Percentiles rank a stretch among this genome's conserved stretches.
Conservation (phyloP, 495 filamentous ascomycete genomes). For the Daldinia grandis region DNA sequence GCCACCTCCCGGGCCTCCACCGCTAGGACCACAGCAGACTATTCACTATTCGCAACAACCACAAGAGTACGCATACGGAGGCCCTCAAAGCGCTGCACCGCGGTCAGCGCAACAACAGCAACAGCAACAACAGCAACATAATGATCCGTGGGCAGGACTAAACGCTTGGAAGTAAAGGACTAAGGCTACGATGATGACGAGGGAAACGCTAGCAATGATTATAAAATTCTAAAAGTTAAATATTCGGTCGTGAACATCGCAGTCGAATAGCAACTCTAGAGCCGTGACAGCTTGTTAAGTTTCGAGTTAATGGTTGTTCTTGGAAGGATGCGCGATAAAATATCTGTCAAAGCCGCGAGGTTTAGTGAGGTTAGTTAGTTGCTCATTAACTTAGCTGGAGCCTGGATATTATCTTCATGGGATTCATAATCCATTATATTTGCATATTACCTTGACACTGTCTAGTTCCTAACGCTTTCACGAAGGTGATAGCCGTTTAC, state of each 20-base stretch:
- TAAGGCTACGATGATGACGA: constrained; percentile 20
- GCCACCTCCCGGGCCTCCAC: constrained; percentile 83
- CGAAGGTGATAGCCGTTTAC: not conserved
- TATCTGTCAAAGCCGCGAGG: constrained; percentile 20
- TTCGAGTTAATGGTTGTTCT: constrained; percentile 7
- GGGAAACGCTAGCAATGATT: constrained; percentile 25
- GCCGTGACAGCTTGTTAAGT: constrained; percentile 4
- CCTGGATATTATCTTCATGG: constrained; percentile 2
- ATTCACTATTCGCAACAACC: constrained; percentile 62
- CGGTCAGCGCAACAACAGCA: constrained; percentile 59
- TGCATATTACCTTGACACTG: not conserved
- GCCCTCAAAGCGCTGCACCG: constrained; percentile 35
- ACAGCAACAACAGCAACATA: constrained; percentile 51
- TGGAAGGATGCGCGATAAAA: constrained; percentile 18
- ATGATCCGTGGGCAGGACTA: constrained; percentile 87
- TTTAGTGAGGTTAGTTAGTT: not conserved
- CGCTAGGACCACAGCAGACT: constrained; percentile 73
- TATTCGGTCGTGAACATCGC: constrained; percentile 8
- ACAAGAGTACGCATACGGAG: constrained; percentile 51
- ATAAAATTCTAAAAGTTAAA: constrained; percentile 23
- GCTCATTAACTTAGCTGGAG: not conserved
- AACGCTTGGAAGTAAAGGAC: constrained; percentile 79
- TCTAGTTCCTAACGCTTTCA: not conserved
- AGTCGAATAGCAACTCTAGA: constrained; percentile 15
- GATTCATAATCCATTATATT: constrained; percentile 3